Evolutionary conservation across 768 basidiomycete genomes (phyloP).

Genomic region (Clitopilus passeckerianus): DNA sequence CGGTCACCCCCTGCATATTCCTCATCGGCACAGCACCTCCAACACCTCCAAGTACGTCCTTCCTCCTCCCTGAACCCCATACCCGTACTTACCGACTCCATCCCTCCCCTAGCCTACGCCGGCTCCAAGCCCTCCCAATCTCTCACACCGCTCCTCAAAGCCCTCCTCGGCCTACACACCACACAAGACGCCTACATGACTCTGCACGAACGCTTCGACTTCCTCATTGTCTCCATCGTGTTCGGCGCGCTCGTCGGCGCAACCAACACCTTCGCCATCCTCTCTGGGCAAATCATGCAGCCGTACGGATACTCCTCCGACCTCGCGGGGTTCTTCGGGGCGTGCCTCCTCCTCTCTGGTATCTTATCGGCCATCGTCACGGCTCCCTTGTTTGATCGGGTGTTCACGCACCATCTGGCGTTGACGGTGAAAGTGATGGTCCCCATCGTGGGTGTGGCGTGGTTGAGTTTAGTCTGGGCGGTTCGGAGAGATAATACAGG

Average conservation of each 20-base stretch:
- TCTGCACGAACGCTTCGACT: constrained; percentile 63
- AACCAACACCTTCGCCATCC: constrained; percentile 56
- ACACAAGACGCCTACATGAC: constrained; percentile 53
- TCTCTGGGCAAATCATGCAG: constrained; percentile 67
- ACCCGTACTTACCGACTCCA: not conserved
- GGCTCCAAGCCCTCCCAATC: constrained; percentile 57
- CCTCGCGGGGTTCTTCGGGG: constrained; percentile 66
- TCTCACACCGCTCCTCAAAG: constrained; percentile 47
- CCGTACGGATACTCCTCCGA: constrained; percentile 70
- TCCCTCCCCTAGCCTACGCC: constrained; percentile 47
- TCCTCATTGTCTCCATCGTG: constrained; percentile 47
- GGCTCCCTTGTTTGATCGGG: constrained; percentile 76
- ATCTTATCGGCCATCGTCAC: constrained; percentile 63
- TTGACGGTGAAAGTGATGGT: constrained; percentile 53
- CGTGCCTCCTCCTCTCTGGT: constrained; percentile 62
- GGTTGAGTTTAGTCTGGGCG: constrained; percentile 81
- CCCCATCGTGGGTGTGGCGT: constrained; percentile 55
- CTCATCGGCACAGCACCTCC: constrained; percentile 61
- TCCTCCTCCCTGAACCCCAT: not conserved
- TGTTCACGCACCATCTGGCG: constrained; percentile 72
- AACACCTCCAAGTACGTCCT: constrained; percentile 66
- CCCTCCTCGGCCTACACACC: constrained; percentile 41
- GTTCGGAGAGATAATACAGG: constrained; percentile 47
- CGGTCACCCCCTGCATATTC: constrained; percentile 50
- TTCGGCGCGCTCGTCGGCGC: constrained; percentile 67